Percentiles rank a stretch among this genome's conserved stretches.
Conservation (phyloP, 2,329 filamentous ascomycete species). For the Akanthomyces lecanii region DNA sequence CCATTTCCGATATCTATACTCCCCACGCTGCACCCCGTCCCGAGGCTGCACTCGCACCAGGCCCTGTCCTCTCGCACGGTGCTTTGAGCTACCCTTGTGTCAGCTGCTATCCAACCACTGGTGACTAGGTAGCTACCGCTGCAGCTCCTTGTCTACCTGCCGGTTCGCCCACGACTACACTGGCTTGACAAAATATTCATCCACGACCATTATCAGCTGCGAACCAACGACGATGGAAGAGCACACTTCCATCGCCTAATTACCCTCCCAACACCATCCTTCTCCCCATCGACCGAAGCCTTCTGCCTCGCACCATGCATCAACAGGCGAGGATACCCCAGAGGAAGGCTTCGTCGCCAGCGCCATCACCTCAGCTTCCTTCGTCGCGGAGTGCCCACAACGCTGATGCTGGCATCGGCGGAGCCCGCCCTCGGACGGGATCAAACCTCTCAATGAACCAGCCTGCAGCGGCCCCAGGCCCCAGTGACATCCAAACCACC, state of each 20-base stretch:
- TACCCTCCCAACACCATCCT: neutral
- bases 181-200: slow-evolving; percentile 4
- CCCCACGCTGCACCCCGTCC: neutral
- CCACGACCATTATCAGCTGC: neutral
- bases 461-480: slow-evolving; percentile 40
- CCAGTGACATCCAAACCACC: slow-evolving; percentile 40
- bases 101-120: slow-evolving; percentile 13
- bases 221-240: slow-evolving; percentile 15
- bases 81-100: slow-evolving; percentile 13
- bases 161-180: neutral
- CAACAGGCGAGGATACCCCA: slow-evolving; percentile 78
- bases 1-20: slow-evolving; percentile 6
- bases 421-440: slow-evolving; percentile 38
- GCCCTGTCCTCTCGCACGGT: neutral
- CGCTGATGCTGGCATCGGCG: slow-evolving; percentile 23
- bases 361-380: slow-evolving; percentile 67
- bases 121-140: slow-evolving; percentile 5
- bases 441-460: slow-evolving; percentile 42
- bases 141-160: neutral
- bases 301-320: slow-evolving; percentile 59
- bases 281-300: neutral
- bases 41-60: neutral
- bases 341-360: slow-evolving; percentile 63
- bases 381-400: slow-evolving; percentile 38
- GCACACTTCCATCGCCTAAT: slow-evolving; percentile 2